phyloP scores from a whole-genome alignment of 1,284 basidiomycete species.

The Leccinum fallax region DNA sequence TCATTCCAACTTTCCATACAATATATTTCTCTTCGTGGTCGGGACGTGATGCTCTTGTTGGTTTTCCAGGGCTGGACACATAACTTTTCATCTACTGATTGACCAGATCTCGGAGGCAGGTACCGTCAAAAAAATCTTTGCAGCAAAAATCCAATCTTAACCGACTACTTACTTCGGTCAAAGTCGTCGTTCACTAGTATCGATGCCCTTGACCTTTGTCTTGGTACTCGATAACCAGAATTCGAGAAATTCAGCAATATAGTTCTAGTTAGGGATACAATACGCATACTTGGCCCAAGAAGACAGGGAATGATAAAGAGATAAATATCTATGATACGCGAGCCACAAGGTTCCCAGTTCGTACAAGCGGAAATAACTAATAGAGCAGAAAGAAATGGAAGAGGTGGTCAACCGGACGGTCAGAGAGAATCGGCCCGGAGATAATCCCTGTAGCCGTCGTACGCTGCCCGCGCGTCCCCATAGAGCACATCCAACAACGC shows the following conservation, averaged over 20 bases:
- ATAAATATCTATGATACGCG: not conserved
- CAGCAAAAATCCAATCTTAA: not conserved
- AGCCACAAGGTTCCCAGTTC: not conserved
- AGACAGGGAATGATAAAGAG: not conserved
- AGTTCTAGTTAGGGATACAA: not conserved
- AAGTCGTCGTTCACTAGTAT: not conserved
- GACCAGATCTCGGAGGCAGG: not conserved
- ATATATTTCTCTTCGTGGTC: not conserved
- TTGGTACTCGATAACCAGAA: not conserved
- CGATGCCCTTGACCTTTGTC: no score
- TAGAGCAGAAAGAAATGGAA: not conserved
- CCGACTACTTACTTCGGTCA: not conserved
- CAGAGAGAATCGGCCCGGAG: not conserved
- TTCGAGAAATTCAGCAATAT: not conserved
- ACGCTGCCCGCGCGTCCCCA: constrained; percentile 11
- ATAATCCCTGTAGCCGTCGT: constrained; percentile 7
- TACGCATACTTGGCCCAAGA: not conserved
- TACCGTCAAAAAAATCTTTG: not conserved
- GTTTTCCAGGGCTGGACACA: not conserved
- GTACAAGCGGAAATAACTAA: not conserved
- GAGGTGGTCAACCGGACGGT: not conserved
- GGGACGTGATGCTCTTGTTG: not conserved
- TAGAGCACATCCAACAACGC: constrained; percentile 12
- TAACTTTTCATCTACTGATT: not conserved
- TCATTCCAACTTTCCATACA: not conserved